Evolutionary conservation across 768 basidiomycete species (phyloP).

Genomic region (Tricholoma furcatifolium): DNA sequence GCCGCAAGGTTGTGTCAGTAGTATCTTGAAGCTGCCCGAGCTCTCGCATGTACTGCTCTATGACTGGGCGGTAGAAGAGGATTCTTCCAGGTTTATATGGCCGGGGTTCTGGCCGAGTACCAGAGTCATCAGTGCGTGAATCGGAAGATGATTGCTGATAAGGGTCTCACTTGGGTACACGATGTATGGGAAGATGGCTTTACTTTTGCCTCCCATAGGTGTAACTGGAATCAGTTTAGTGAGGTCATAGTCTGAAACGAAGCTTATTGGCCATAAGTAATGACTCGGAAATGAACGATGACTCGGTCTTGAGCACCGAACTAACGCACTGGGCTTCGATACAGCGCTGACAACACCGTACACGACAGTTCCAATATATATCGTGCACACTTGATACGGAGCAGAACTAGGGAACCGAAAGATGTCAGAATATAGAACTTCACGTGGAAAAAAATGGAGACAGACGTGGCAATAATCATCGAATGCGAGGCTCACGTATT

Average conservation of each 20-base stretch:
- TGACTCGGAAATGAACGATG: not conserved
- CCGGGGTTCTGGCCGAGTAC: conserved; percentile 16
- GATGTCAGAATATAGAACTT: not conserved
- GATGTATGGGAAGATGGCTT: conserved; percentile 30
- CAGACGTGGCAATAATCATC: conserved; percentile 43
- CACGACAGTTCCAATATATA: conserved; percentile 23
- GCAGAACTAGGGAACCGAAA: conserved; percentile 19
- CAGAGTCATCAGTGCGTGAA: not conserved
- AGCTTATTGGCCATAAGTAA: conserved; percentile 2
- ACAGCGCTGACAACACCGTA: conserved; percentile 24
- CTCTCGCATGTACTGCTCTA: conserved; percentile 25
- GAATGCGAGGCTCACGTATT: conserved; percentile 46
- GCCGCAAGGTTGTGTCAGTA: conserved; percentile 14
- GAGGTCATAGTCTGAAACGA: conserved; percentile 17
- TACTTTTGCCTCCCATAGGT: conserved; percentile 22
- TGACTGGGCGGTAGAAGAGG: conserved; percentile 26
- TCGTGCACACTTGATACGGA: conserved; percentile 17
- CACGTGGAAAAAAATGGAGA: conserved; percentile 8
- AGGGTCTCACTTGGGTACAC: conserved; percentile 21
- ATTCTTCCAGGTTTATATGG: conserved; percentile 20
- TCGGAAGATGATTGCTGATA: not conserved
- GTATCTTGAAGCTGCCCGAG: conserved; percentile 19
- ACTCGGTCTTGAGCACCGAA: not conserved
- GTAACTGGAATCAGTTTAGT: conserved; percentile 22
- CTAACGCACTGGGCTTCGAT: conserved; percentile 15